A percentile compares a stretch with the other conserved stretches of the same genome.
Conservation (phyloP, 208 protist species). For the Wallacemonas sp. region DNA sequence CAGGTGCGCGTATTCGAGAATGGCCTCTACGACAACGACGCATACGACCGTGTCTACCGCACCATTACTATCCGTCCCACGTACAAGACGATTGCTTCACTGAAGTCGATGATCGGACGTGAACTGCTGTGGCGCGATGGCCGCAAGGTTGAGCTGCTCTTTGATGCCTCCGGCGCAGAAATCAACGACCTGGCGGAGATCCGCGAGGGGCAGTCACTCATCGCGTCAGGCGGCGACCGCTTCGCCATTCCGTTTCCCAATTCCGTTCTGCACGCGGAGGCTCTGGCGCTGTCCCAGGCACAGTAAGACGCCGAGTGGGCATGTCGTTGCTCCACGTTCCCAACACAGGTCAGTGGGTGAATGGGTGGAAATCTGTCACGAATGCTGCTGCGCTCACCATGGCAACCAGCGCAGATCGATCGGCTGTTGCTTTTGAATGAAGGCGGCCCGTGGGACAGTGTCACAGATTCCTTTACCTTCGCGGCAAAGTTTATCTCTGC, state of each 20-base stretch:
- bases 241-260: constrained; percentile 85
- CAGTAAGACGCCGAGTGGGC: background rate
- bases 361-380: no score
- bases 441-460: no score
- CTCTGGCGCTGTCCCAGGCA: constrained; percentile 38
- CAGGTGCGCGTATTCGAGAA: constrained; percentile 88
- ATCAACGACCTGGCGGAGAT: constrained; percentile 53
- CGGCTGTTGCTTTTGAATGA: no score
- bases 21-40: constrained; percentile 79
- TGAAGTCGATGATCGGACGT: constrained; percentile 72
- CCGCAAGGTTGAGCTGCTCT: constrained; percentile 73
- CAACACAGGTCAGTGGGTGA: no score
- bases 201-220: constrained; percentile 56
- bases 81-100: constrained; percentile 71
- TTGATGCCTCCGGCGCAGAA: constrained; percentile 69
- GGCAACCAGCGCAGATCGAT: no score
- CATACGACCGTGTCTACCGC: constrained; percentile 47
- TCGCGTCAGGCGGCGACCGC: constrained; percentile 80
- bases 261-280: constrained; percentile 63
- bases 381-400: no score
- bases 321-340: no score
- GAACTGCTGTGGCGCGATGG: constrained; percentile 83
- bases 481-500: no score
- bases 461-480: no score
- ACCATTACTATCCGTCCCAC: constrained; percentile 83